Conservation (phyloP, 1,284 basidiomycete genomes). For the Hypsizygus ulmarius region DNA sequence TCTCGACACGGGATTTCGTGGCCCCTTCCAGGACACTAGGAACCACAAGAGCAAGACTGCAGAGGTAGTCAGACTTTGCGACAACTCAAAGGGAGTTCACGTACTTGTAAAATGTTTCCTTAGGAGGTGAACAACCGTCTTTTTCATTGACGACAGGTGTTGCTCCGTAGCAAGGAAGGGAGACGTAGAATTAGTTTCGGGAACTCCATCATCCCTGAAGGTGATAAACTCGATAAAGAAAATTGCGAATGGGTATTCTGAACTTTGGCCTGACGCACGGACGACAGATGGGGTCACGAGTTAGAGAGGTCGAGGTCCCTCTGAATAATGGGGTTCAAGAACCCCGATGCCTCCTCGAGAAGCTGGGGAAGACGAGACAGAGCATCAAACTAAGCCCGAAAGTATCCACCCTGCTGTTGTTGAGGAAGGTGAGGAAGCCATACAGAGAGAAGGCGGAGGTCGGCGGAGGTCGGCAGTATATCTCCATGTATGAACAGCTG, state of each 20-base stretch:
- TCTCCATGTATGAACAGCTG: too few relatives aligned
- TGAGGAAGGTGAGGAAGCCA: constrained; percentile 58
- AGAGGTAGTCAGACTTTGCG: constrained; percentile 12
- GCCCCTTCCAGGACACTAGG: constrained; percentile 82
- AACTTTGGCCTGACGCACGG: constrained; percentile 36
- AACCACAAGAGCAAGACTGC: constrained; percentile 73
- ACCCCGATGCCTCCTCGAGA: constrained; percentile 66
- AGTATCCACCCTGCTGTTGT: too few relatives aligned
- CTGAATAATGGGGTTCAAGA: constrained; percentile 46
- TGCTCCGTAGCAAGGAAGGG: constrained; percentile 47
- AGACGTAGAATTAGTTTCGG: constrained; percentile 61
- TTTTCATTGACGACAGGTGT: constrained; percentile 45
- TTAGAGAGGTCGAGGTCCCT: constrained; percentile 49
- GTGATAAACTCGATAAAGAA: constrained; percentile 34
- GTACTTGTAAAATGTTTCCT: constrained; percentile 72
- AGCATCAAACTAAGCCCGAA: too few relatives aligned
- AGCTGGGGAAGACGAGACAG: constrained; percentile 66
- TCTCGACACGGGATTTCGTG: constrained; percentile 93
- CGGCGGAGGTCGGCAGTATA: too few relatives aligned
- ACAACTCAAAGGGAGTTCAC: constrained; percentile 27
- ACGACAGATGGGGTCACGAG: constrained; percentile 50
- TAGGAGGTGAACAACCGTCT: constrained; percentile 61
- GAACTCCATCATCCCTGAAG: constrained; percentile 40
- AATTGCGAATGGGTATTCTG: constrained; percentile 36
- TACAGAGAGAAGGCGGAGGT: constrained; percentile 15